Evolutionary conservation across 2,329 filamentous ascomycete species (phyloP).

Genomic region (Colletotrichum sp.): DNA sequence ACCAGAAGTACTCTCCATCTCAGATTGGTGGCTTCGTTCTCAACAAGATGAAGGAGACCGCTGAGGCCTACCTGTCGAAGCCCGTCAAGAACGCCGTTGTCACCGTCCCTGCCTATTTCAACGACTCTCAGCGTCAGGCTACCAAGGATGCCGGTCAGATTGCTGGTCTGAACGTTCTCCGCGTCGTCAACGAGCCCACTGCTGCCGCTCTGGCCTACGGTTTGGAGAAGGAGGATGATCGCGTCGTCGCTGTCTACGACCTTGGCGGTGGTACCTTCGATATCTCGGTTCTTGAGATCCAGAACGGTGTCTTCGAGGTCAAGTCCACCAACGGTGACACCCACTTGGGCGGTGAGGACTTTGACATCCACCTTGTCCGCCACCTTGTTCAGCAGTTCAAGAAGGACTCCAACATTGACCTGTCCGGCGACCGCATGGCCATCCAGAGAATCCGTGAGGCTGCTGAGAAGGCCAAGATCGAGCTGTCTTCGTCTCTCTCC

Average conservation of each 20-base stretch:
- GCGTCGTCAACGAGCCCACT: constrained; percentile 98
- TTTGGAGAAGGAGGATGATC: constrained; percentile 91
- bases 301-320: constrained; percentile 98
- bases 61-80: constrained; percentile 90
- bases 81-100: constrained; percentile 95
- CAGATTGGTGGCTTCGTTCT: constrained; percentile 97
- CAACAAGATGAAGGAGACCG: constrained; percentile 99
- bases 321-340: constrained; percentile 99
- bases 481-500: constrained; percentile 91
- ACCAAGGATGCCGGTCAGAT: constrained; percentile 99
- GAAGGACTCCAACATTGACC: constrained; percentile 90
- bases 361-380: constrained; percentile 92
- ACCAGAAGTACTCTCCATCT: constrained; percentile 96
- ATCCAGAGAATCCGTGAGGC: constrained; percentile 99
- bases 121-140: constrained; percentile 96
- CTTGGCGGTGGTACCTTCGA: constrained; percentile 98
- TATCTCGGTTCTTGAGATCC: constrained; percentile 97
- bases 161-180: constrained; percentile 92
- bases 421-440: constrained; percentile 93
- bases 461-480: constrained; percentile 99
- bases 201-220: constrained; percentile 95
- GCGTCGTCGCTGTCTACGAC: constrained; percentile 94
- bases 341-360: constrained; percentile 97
- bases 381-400: constrained; percentile 96
- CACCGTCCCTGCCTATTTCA: constrained; percentile 98